These are phyloP conservation scores for Paecilomyces fulvus DNA, from an alignment of 2,329 filamentous ascomycete species.

Conservation along the genomic window DNA sequence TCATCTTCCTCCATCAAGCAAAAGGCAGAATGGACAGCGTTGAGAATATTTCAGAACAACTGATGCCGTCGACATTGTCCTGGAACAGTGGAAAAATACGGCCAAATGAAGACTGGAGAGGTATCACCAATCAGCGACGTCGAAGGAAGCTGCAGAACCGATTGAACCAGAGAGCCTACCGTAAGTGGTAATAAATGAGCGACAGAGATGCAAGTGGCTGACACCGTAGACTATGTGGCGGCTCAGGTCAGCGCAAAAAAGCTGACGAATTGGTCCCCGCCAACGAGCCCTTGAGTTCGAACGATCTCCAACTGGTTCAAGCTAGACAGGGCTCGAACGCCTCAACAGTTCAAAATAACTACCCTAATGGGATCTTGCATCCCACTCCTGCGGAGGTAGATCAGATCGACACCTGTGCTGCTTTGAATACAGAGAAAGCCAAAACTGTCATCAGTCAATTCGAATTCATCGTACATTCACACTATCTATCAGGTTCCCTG, in stretches of 20 bases:
- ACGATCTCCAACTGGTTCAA: not conserved
- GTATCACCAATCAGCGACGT: constrained; percentile 13
- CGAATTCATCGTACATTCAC: not conserved
- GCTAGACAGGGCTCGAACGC: not conserved
- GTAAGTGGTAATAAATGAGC: constrained; percentile 5
- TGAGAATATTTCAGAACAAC: not conserved
- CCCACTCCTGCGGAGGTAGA: not conserved
- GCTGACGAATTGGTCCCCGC: not conserved
- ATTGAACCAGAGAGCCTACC: constrained; percentile 17
- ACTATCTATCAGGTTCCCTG: not conserved
- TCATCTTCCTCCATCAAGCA: not conserved
- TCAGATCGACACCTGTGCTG: not conserved
- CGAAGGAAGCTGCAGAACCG: constrained; percentile 19
- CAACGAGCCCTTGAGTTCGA: not conserved
- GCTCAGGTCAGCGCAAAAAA: not conserved
- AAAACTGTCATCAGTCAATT: not conserved
- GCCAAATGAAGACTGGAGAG: constrained; percentile 18
- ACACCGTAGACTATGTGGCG: not conserved
- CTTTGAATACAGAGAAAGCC: not conserved
- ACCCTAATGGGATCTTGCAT: not conserved
- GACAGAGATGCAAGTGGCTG: not conserved
- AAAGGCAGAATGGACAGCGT: not conserved
- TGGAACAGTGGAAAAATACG: not conserved
- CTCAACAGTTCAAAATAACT: not conserved
- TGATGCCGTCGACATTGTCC: not conserved